A percentile compares a stretch with the other conserved stretches of the same genome.
phyloP scores from a whole-genome alignment of 2,329 filamentous ascomycete genomes.

The Alternaria ventricosa region DNA sequence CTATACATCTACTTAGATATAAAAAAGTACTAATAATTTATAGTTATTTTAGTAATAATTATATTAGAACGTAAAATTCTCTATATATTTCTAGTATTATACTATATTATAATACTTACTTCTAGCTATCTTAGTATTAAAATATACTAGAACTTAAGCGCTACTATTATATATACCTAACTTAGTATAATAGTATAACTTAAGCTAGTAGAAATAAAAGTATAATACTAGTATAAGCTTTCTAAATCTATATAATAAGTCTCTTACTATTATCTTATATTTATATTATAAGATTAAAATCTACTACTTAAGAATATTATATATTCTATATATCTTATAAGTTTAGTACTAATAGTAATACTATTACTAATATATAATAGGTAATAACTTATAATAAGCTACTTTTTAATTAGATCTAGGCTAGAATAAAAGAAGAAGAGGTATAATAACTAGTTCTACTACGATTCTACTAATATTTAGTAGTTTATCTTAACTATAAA shows the following conservation, averaged over 20 bases:
- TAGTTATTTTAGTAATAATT: slow-evolving; percentile 3
- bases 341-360: slow-evolving; percentile 2
- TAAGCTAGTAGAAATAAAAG: slow-evolving; percentile 2
- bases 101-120: slow-evolving; percentile 2
- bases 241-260: slow-evolving; percentile 3
- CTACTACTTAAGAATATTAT: slow-evolving; percentile 7
- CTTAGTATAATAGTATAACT: not conserved
- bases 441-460: slow-evolving; percentile 1
- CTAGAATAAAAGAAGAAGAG: slow-evolving; percentile 14
- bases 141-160: not conserved
- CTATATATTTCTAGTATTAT: not conserved
- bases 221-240: not conserved
- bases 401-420: slow-evolving; percentile 1
- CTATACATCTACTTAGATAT: not conserved
- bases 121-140: slow-evolving; percentile 2
- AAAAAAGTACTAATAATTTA: not conserved
- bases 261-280: not conserved
- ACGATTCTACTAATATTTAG: slow-evolving; percentile 8
- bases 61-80: slow-evolving; percentile 1
- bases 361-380: slow-evolving; percentile 4
- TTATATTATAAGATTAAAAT: not conserved
- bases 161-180: not conserved
- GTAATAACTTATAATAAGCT: not conserved
- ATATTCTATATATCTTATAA: slow-evolving; percentile 5
- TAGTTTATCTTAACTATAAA: slow-evolving; percentile 10